Evolutionary conservation across 768 basidiomycete genomes (phyloP).

Genomic region (Favolaschia claudopus): DNA sequence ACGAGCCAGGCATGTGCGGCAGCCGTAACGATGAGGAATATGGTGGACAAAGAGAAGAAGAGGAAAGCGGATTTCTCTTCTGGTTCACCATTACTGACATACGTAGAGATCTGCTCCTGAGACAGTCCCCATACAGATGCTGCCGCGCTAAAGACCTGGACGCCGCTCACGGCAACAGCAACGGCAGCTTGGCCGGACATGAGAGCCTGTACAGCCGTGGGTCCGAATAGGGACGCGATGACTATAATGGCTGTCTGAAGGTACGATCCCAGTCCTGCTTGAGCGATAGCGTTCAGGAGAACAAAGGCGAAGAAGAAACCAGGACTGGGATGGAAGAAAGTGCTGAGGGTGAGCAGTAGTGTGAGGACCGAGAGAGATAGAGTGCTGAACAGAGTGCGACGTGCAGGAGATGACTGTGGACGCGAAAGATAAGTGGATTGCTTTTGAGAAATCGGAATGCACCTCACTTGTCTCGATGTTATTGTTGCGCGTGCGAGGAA

Average conservation of each 20-base stretch:
- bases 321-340: slow-evolving; percentile 61
- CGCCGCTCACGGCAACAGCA: slow-evolving; percentile 79
- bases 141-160: slow-evolving; percentile 74
- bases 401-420: slow-evolving; percentile 69
- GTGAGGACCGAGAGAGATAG: slow-evolving; percentile 60
- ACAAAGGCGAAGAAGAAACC: slow-evolving; percentile 71
- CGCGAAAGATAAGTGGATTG: not conserved
- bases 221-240: slow-evolving; percentile 83
- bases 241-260: slow-evolving; percentile 81
- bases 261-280: slow-evolving; percentile 73
- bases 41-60: slow-evolving; percentile 75
- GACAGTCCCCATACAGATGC: slow-evolving; percentile 61
- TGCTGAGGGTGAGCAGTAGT: slow-evolving; percentile 69
- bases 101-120: slow-evolving; percentile 31
- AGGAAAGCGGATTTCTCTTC: slow-evolving; percentile 75
- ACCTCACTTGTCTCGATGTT: slow-evolving; percentile 69
- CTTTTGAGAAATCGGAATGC: not conserved
- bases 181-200: slow-evolving; percentile 89
- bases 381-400: slow-evolving; percentile 60
- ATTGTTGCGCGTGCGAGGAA: slow-evolving; percentile 79
- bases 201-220: slow-evolving; percentile 72
- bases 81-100: slow-evolving; percentile 51
- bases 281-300: slow-evolving; percentile 62
- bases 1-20: slow-evolving; percentile 65
- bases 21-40: slow-evolving; percentile 67